Conservation (phyloP, 176 grass and related monocot genomes). For the Oryza brachyantha region DNA sequence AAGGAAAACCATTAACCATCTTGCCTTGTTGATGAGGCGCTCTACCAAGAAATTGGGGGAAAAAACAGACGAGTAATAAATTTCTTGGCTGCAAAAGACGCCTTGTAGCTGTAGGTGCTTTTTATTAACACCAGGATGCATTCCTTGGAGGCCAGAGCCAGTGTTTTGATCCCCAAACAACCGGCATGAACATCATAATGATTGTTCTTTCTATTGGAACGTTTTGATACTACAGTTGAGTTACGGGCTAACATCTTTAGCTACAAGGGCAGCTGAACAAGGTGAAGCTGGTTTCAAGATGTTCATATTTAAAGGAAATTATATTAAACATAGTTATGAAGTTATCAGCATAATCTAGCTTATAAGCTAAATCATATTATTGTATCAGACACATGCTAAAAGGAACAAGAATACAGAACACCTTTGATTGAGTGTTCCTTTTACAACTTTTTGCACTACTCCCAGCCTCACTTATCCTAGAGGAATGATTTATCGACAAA, state of each 20-base stretch:
- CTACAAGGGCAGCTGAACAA: neutral
- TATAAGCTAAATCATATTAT: neutral
- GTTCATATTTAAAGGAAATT: neutral
- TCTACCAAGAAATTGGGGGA: neutral
- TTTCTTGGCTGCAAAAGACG: neutral
- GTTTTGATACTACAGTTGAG: neutral
- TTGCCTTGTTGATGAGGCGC: neutral
- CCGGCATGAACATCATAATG: neutral
- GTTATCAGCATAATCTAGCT: neutral
- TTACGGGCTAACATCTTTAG: conserved; percentile 2
- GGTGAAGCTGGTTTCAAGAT: neutral
- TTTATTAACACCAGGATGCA: neutral
- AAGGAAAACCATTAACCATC: neutral
- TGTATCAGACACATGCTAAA: neutral
- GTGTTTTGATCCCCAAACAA: neutral
- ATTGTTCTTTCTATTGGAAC: neutral
- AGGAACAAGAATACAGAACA: neutral
- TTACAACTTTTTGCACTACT: neutral
- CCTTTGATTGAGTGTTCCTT: neutral
- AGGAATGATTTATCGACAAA: neutral
- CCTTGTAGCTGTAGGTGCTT: neutral
- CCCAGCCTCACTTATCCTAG: neutral
- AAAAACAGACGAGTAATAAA: neutral
- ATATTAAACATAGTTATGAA: neutral
- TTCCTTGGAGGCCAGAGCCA: neutral